Conservation (phyloP, 2,329 filamentous ascomycete species). For the Podosphaera fusca region DNA sequence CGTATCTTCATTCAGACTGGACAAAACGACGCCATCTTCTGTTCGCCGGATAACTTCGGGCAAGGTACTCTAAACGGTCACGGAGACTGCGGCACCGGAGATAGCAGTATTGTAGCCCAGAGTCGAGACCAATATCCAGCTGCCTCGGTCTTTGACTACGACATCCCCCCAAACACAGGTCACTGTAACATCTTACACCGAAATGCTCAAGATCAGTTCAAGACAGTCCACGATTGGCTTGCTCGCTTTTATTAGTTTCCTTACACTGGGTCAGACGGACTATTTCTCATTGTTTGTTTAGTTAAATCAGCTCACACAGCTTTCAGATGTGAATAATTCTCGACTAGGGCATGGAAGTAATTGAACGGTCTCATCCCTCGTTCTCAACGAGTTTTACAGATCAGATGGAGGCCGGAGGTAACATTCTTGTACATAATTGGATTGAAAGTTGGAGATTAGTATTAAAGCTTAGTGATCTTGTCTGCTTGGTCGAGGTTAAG, state of each 20-base stretch:
- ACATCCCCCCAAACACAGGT: not conserved
- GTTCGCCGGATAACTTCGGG: slow-evolving; percentile 1
- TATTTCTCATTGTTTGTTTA: too few relatives aligned
- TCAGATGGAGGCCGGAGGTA: too few relatives aligned
- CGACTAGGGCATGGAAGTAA: too few relatives aligned
- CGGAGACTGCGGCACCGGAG: not conserved
- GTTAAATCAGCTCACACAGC: too few relatives aligned
- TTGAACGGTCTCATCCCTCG: too few relatives aligned
- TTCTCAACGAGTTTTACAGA: too few relatives aligned
- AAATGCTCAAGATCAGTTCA: slow-evolving; percentile 1
- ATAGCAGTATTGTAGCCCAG: not conserved
- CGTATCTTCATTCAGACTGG: slow-evolving; percentile 6
- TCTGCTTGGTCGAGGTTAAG: too few relatives aligned
- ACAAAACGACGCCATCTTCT: slow-evolving; percentile 6
- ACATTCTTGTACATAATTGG: too few relatives aligned
- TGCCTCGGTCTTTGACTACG: not conserved
- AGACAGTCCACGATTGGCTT: slow-evolving; percentile 2
- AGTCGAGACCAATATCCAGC: not conserved
- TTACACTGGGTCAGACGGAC: too few relatives aligned
- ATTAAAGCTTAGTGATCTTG: too few relatives aligned
- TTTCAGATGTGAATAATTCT: too few relatives aligned
- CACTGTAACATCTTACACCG: slow-evolving; percentile 3
- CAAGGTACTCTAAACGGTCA: not conserved
- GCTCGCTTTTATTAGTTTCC: not conserved
- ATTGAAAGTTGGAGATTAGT: too few relatives aligned